These are phyloP conservation scores for Ajuga reptans DNA, from an alignment of 305 asterid genomes.

Conservation along the genomic window DNA sequence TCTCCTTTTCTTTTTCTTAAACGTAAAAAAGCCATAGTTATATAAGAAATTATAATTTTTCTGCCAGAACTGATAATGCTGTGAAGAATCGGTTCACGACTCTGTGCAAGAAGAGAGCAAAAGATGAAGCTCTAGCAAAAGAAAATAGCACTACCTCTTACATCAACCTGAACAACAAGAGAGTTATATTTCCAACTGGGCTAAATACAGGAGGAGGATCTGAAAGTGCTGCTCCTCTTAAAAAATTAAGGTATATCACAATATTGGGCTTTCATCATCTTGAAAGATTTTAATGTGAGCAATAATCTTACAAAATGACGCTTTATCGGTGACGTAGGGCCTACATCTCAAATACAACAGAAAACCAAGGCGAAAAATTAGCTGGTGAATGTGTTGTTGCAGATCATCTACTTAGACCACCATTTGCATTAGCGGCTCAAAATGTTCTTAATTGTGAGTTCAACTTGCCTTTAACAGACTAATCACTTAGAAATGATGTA, in stretches of 20 bases:
- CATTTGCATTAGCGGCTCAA: conserved; percentile 59
- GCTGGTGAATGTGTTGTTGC: conserved; percentile 35
- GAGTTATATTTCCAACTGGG: conserved; percentile 59
- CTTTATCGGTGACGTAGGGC: conserved; percentile 37
- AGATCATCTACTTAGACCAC: conserved; percentile 54
- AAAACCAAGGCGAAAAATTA: conserved; percentile 35
- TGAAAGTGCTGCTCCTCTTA: conserved; percentile 46
- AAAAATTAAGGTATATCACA: conserved; percentile 58
- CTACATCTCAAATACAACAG: conserved; percentile 28
- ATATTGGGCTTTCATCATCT: conserved; percentile 13
- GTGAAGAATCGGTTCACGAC: conserved; percentile 98
- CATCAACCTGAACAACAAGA: conserved; percentile 73
- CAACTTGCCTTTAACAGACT: conserved; percentile 19
- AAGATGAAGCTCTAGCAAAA: conserved; percentile 77
- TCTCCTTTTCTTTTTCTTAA: neutral
- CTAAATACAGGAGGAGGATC: conserved; percentile 36
- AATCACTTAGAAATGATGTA: neutral
- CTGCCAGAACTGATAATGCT: conserved; percentile 88
- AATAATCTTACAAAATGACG: conserved; percentile 5
- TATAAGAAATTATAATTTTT: neutral
- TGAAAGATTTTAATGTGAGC: conserved; percentile 7
- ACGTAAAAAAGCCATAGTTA: neutral
- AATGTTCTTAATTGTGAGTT: conserved; percentile 36
- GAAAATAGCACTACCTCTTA: conserved; percentile 57
- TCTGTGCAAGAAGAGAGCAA: conserved; percentile 90